phyloP scores from a whole-genome alignment of 495 filamentous ascomycete genomes.

The Hypoxylon subgilvum region DNA sequence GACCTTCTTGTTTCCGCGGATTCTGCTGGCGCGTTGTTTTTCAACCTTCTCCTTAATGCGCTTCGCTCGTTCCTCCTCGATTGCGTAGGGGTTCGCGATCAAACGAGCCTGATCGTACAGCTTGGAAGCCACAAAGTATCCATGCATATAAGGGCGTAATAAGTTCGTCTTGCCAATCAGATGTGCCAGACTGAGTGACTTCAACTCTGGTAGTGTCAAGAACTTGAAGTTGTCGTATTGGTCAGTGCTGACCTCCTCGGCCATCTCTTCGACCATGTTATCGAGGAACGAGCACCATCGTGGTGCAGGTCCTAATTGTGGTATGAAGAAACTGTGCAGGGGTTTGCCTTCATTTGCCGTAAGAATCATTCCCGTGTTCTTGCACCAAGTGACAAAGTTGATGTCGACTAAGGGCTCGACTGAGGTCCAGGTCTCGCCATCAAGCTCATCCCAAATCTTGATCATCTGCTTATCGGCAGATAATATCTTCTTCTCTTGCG shows the following conservation, averaged over 20 bases:
- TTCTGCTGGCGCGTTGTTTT: constrained; percentile 89
- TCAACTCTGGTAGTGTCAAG: constrained; percentile 82
- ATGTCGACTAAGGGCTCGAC: constrained; percentile 94
- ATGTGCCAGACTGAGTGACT: constrained; percentile 79
- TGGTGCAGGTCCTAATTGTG: constrained; percentile 80
- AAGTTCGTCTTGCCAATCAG: constrained; percentile 85
- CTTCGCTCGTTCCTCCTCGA: constrained; percentile 87
- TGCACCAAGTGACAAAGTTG: constrained; percentile 87
- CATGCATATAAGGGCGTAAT: constrained; percentile 95
- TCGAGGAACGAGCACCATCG: constrained; percentile 97
- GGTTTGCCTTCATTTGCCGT: constrained; percentile 94
- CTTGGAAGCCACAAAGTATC: constrained; percentile 92
- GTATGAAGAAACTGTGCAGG: constrained; percentile 95
- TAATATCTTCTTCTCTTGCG: constrained; percentile 84
- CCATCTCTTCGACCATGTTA: constrained; percentile 98
- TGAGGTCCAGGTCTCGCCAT: constrained; percentile 87
- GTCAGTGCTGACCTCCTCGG: constrained; percentile 71
- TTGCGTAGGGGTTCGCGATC: constrained; percentile 89
- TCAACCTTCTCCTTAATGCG: constrained; percentile 89
- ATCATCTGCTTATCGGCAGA: constrained; percentile 94
- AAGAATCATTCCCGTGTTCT: constrained; percentile 82
- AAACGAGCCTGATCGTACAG: constrained; percentile 93
- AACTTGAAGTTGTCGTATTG: constrained; percentile 99
- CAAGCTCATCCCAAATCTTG: constrained; percentile 89
- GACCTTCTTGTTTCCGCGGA: constrained; percentile 90